Conservation (phyloP, 176 grass and related monocot genomes). For the Miscanthus lutarioriparius region DNA sequence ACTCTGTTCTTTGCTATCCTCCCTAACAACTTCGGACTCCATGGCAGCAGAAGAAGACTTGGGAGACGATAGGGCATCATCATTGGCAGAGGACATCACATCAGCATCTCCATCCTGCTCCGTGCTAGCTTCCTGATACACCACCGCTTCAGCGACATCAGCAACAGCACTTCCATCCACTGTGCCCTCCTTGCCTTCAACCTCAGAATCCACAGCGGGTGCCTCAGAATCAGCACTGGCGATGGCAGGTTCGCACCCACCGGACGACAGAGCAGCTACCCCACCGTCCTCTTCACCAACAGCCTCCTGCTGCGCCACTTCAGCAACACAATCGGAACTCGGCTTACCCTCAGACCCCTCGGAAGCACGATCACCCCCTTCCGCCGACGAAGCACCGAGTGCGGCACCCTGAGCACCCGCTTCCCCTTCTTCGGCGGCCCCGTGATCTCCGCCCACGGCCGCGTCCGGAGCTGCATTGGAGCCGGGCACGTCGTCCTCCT, state of each 20-base stretch:
- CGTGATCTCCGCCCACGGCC: background rate
- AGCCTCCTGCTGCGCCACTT: constrained; percentile 19
- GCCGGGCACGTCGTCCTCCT: constrained; percentile 18
- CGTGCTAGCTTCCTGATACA: background rate
- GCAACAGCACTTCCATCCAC: constrained; percentile 11
- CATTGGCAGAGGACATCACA: background rate
- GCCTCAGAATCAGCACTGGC: constrained; percentile 8
- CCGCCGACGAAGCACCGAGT: background rate
- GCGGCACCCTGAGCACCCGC: background rate
- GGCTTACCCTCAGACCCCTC: constrained; percentile 11
- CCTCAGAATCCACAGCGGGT: constrained; percentile 6
- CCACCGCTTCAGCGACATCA: background rate
- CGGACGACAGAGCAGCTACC: background rate
- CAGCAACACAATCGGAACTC: background rate
- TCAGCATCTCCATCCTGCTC: constrained; percentile 5
- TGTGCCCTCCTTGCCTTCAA: constrained; percentile 19
- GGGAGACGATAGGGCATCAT: background rate
- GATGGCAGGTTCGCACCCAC: background rate
- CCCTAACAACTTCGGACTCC: background rate
- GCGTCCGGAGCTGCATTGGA: constrained; percentile 34
- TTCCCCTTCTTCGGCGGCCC: background rate
- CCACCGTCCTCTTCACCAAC: constrained; percentile 1
- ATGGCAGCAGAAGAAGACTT: constrained; percentile 4
- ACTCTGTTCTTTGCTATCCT: constrained; percentile 10
- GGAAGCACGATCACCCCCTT: background rate